Base-by-base conservation (phyloP, 2,329 filamentous ascomycete genomes). In the Colletotrichum cuscutae region DNA sequence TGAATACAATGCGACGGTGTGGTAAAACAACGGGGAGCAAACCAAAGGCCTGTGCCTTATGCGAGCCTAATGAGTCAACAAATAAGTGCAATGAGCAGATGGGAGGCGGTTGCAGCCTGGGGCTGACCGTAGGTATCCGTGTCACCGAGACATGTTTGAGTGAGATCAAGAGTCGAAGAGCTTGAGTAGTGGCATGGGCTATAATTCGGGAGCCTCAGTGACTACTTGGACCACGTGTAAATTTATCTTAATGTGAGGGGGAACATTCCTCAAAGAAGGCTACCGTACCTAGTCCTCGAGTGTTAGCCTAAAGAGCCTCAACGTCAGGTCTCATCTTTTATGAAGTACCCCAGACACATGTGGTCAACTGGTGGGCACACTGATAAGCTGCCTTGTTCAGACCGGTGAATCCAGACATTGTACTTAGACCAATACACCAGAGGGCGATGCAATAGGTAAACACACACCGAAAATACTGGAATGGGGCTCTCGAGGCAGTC, bases 381-480 rank as follows among this genome's bases (percentile, higher is more conserved):
- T 42, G 37, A n/a, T 49, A n/a, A 19, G 42, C 3, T 49, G 42
- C 42, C 19, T 49, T 11, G 42, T 49, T 49, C 8, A n/a, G 15
- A 11, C 8, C 19, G 42, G 19, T 49, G 19, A n/a, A 49, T 49
- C 42, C n/a, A 49, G 42, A 49, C 42, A n/a, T 49, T 49, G 6
- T n/a, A n/a, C 37, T 42, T 42, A 42, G 37, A 13, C 13, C 37
- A 13, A 42, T 42, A 42, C 37, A 42, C 13, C 13, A 19, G 37
- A 42, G 37, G 13, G 13, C 15, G 37, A 42, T 42, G 37, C 12
- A 42, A 42, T 1, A 42, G 37, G 15, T 15, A 15, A 42, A 6
- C 30, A 15, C 15, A 59, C 61, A 70, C 67, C 67, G 61, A 65
- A 63, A 24, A 58, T 30, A 13, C 24, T 12, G 26, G 12, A 13